Evolutionary conservation across 2,329 filamentous ascomycete species (phyloP).

Genomic region (Tolypocladium ophioglossoides): DNA sequence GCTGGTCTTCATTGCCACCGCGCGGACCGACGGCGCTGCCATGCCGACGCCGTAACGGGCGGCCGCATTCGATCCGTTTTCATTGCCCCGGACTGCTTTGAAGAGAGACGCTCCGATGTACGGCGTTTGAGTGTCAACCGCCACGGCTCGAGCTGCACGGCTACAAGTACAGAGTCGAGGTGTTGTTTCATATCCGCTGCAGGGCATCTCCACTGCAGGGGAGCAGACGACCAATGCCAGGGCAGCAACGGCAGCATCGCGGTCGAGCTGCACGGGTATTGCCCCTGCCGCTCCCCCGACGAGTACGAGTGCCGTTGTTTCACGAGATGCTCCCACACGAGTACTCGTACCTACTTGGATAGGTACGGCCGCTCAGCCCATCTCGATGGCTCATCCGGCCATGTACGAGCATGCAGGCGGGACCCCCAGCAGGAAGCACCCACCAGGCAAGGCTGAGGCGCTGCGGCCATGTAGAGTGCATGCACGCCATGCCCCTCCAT

Average conservation of each 20-base stretch:
- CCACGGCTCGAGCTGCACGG: not conserved
- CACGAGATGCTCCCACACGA: not conserved
- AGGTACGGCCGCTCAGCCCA: not conserved
- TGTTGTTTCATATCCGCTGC: not conserved
- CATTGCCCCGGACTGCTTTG: not conserved
- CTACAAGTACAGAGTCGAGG: not conserved
- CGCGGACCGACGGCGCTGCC: not conserved
- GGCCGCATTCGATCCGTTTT: not conserved
- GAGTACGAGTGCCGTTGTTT: not conserved
- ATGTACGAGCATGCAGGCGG: too few relatives aligned
- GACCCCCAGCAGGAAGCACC: not conserved
- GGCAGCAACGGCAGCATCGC: not conserved
- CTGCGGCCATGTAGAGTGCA: not conserved
- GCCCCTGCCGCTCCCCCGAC: not conserved
- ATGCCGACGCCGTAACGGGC: not conserved
- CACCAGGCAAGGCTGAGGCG: not conserved
- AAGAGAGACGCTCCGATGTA: too few relatives aligned
- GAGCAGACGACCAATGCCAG: not conserved
- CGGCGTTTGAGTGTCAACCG: not conserved
- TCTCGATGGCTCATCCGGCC: not conserved
- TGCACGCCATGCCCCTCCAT: not conserved
- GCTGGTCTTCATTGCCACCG: not conserved
- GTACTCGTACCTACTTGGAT: too few relatives aligned
- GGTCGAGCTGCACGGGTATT: not conserved
- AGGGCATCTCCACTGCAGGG: too few relatives aligned